Conservation (phyloP, 805 yeast genomes). For the Metschnikowia aberdeeniae region DNA sequence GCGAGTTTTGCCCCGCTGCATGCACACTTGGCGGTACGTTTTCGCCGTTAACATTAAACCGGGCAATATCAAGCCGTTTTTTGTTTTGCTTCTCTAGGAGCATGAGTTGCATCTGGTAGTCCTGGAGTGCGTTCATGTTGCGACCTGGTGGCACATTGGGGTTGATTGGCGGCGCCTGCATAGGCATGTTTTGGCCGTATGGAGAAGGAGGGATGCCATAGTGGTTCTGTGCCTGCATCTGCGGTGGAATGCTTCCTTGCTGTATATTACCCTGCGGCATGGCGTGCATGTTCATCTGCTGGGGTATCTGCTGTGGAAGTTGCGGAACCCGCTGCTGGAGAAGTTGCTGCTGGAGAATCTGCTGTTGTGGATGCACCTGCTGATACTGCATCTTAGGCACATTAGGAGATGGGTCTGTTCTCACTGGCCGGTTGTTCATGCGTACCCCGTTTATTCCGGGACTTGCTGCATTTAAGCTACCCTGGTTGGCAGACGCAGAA, state of each 20-base stretch:
- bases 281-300: slow-evolving; percentile 1
- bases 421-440: slow-evolving; percentile 6
- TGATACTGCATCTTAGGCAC: slow-evolving; percentile 4
- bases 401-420: slow-evolving; percentile 6
- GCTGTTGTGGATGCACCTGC: slow-evolving; percentile 9
- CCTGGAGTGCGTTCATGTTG: slow-evolving; percentile 61
- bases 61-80: slow-evolving; percentile 54
- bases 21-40: slow-evolving; percentile 14
- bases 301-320: slow-evolving; percentile 7
- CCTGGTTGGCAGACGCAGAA: slow-evolving; percentile 1
- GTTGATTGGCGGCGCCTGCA: slow-evolving; percentile 5
- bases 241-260: not conserved
- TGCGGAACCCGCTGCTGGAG: slow-evolving; percentile 7
- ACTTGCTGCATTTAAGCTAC: slow-evolving; percentile 6
- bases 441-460: slow-evolving; percentile 11
- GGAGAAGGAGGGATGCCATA: slow-evolving; percentile 2
- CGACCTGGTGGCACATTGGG: slow-evolving; percentile 17
- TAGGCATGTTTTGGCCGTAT: slow-evolving; percentile 1
- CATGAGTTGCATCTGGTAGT: slow-evolving; percentile 77
- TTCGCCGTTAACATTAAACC: slow-evolving; percentile 26
- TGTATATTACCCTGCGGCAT: not conserved
- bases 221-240: slow-evolving; percentile 1
- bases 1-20: slow-evolving; percentile 12
- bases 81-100: slow-evolving; percentile 73
- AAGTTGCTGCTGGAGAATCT: not conserved